A percentile compares a stretch with the other conserved stretches of the same genome.
phyloP scores from a whole-genome alignment of 148 eudicot genomes.

The Arbutus unedo region DNA sequence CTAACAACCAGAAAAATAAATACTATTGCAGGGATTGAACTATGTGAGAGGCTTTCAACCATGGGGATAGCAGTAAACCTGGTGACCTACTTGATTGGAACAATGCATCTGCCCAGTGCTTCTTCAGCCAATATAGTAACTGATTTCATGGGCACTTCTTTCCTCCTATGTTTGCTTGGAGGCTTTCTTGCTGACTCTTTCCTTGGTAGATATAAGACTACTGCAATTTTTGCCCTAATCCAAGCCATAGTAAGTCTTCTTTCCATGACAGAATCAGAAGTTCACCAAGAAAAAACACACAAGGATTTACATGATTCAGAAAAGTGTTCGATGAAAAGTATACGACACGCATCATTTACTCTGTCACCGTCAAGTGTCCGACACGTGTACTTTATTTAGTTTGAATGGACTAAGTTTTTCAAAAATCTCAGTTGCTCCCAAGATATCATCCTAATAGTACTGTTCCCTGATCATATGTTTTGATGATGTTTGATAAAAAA shows the following conservation, averaged over 20 bases:
- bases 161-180: constrained; percentile 79
- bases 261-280: neutral
- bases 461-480: neutral
- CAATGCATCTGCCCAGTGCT: constrained; percentile 83
- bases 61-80: constrained; percentile 98
- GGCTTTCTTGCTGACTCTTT: constrained; percentile 87
- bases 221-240: constrained; percentile 55
- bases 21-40: constrained; percentile 57
- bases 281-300: neutral
- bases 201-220: constrained; percentile 80
- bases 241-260: constrained; percentile 51
- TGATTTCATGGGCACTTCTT: constrained; percentile 84
- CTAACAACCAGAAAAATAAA: neutral
- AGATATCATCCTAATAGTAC: neutral
- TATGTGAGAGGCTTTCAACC: constrained; percentile 88
- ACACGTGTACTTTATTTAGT: neutral
- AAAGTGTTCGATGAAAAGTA: neutral
- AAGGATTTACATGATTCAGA: neutral
- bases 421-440: neutral
- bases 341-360: neutral
- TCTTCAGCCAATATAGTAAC: constrained; percentile 80
- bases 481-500: neutral
- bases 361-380: neutral
- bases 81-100: constrained; percentile 70
- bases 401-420: neutral